phyloP scores from a whole-genome alignment of 345 rosid species.

The Dovyalis caffra region DNA sequence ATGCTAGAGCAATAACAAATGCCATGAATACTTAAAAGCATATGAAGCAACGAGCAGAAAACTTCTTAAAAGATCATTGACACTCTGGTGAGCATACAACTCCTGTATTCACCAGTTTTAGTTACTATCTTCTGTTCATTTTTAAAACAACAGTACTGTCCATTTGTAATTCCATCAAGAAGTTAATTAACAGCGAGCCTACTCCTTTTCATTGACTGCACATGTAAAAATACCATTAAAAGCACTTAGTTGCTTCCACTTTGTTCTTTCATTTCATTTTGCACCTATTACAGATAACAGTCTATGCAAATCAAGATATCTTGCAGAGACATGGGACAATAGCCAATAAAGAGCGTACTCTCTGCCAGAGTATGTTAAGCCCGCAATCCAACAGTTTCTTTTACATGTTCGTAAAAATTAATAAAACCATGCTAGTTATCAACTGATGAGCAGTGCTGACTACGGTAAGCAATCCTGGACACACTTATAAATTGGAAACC shows the following conservation, averaged over 20 bases:
- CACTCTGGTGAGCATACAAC: too few relatives aligned
- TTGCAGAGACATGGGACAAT: conserved; percentile 2
- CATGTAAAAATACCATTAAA: not conserved
- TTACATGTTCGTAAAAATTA: not conserved
- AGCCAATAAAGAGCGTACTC: not conserved
- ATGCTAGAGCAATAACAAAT: not conserved
- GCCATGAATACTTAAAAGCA: not conserved
- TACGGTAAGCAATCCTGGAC: not conserved
- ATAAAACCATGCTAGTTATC: not conserved
- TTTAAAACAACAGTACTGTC: not conserved
- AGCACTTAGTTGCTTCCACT: not conserved
- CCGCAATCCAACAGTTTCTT: too few relatives aligned
- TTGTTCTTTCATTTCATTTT: not conserved
- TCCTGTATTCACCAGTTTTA: too few relatives aligned
- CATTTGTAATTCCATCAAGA: not conserved
- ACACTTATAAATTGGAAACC: conserved; percentile 1
- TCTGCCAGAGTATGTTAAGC: not conserved
- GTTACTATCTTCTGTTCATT: not conserved
- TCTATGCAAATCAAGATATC: not conserved
- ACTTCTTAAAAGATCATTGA: not conserved
- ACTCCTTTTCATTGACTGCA: not conserved
- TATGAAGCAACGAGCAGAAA: not conserved
- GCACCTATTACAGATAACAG: not conserved
- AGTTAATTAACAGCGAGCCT: not conserved
- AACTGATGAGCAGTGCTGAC: not conserved